Conservation (phyloP, 805 yeast genomes). For the Monosporozyma yasuniensis region DNA sequence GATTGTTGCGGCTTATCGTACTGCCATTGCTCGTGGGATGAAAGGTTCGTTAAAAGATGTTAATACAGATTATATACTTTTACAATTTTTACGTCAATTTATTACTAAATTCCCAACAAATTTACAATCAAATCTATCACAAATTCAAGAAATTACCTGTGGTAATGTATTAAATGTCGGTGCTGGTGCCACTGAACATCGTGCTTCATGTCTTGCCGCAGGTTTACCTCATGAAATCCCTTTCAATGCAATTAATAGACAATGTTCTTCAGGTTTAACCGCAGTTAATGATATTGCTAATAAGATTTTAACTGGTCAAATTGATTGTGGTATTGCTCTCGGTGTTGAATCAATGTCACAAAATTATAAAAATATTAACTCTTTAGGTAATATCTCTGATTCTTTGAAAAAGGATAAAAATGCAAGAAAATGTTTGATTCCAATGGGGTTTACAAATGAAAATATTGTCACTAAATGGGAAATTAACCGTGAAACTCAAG, state of each 20-base stretch:
- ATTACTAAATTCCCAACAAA: constrained; percentile 38
- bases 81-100: constrained; percentile 54
- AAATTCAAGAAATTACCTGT: constrained; percentile 76
- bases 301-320: constrained; percentile 80
- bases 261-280: constrained; percentile 90
- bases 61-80: constrained; percentile 68
- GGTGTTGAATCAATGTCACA: constrained; percentile 95
- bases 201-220: constrained; percentile 86
- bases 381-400: constrained; percentile 54
- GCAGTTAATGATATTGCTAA: constrained; percentile 85
- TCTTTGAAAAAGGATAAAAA: constrained; percentile 36
- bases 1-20: constrained; percentile 80
- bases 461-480: constrained; percentile 66
- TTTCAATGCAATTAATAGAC: constrained; percentile 80
- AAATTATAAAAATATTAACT: constrained; percentile 67
- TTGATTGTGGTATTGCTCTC: constrained; percentile 80
- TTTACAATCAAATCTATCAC: constrained; percentile 40
- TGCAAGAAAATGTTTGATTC: constrained; percentile 73
- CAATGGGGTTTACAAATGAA: constrained; percentile 96
- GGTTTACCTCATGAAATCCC: constrained; percentile 79
- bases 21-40: constrained; percentile 83
- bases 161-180: constrained; percentile 91
- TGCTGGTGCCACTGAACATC: constrained; percentile 90
- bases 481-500: constrained; percentile 66
- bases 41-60: constrained; percentile 80